Conservation (phyloP, 352 stramenopile genomes). For the Phytopythium montanum region DNA sequence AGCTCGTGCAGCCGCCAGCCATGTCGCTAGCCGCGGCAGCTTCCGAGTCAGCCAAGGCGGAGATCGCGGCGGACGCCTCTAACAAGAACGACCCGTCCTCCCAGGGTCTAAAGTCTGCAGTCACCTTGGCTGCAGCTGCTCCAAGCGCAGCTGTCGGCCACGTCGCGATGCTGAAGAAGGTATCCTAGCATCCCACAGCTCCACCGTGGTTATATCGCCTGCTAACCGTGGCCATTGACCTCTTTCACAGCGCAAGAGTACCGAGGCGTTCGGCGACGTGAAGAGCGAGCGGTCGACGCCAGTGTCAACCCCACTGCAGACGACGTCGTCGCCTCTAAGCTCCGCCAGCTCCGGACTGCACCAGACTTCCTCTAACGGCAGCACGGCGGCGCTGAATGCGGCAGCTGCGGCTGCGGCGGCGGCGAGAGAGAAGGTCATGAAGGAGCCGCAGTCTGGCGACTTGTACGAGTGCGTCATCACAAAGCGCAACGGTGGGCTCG, state of each 20-base stretch:
- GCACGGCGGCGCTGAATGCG: slow-evolving; percentile 14
- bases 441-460: slow-evolving; percentile 73
- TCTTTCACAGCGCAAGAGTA: slow-evolving; percentile 38
- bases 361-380: slow-evolving; percentile 20
- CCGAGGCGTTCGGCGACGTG: slow-evolving; percentile 35
- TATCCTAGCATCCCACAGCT: not conserved
- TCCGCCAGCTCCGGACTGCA: slow-evolving; percentile 17
- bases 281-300: slow-evolving; percentile 26
- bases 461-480: slow-evolving; percentile 86
- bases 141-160: not conserved
- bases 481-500: slow-evolving; percentile 70
- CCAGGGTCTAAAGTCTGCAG: not conserved
- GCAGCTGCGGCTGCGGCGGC: slow-evolving; percentile 28
- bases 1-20: slow-evolving; percentile 42
- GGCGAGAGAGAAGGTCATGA: slow-evolving; percentile 78
- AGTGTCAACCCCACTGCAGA: slow-evolving; percentile 5
- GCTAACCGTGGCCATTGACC: not conserved
- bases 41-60: not conserved
- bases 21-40: slow-evolving; percentile 23
- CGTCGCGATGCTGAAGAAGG: slow-evolving; percentile 8
- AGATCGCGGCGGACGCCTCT: not conserved
- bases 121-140: slow-evolving; percentile 5
- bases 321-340: slow-evolving; percentile 16
- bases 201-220: not conserved
- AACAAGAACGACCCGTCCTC: not conserved